phyloP scores from a whole-genome alignment of 2,329 filamentous ascomycete genomes.

The Cercospora sp. region DNA sequence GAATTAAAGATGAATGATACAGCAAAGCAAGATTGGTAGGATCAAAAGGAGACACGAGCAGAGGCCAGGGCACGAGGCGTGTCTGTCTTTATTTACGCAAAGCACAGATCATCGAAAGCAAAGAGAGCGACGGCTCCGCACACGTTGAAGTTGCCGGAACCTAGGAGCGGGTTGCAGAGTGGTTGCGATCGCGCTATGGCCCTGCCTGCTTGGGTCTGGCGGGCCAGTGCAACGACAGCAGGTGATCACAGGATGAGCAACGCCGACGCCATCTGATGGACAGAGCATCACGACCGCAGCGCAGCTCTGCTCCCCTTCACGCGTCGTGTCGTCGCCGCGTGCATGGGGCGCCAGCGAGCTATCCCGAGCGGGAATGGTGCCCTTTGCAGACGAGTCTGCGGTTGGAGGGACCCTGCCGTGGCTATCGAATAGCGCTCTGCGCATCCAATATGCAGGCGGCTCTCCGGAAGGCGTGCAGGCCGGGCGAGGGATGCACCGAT shows the following conservation, averaged over 20 bases:
- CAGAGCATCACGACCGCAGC: conserved; percentile 14
- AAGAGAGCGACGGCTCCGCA: conserved; percentile 18
- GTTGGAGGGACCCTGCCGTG: conserved; percentile 27
- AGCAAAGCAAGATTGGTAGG: conserved; percentile 5
- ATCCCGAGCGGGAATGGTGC: conserved; percentile 29
- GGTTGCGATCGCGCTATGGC: conserved; percentile 22
- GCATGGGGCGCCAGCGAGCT: conserved; percentile 27
- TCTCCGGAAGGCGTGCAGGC: conserved; percentile 22
- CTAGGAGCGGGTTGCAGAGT: conserved; percentile 12
- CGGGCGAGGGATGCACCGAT: background rate
- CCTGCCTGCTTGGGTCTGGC: background rate
- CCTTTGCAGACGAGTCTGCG: conserved; percentile 24
- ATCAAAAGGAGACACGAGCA: conserved; percentile 9
- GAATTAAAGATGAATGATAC: conserved; percentile 5
- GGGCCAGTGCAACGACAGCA: conserved; percentile 9
- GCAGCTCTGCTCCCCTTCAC: conserved; percentile 10
- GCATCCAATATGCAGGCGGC: conserved; percentile 17
- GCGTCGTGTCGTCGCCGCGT: conserved; percentile 23
- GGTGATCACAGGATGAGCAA: conserved; percentile 8
- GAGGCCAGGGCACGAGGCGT: conserved; percentile 11
- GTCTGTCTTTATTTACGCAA: conserved; percentile 19
- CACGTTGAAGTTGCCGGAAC: conserved; percentile 15
- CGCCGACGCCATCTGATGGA: conserved; percentile 17
- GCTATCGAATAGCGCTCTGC: conserved; percentile 11
- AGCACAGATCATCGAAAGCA: conserved; percentile 15